These are phyloP conservation scores for Cytospora mali DNA, from an alignment of 2,329 filamentous ascomycete genomes.

Conservation along the genomic window DNA sequence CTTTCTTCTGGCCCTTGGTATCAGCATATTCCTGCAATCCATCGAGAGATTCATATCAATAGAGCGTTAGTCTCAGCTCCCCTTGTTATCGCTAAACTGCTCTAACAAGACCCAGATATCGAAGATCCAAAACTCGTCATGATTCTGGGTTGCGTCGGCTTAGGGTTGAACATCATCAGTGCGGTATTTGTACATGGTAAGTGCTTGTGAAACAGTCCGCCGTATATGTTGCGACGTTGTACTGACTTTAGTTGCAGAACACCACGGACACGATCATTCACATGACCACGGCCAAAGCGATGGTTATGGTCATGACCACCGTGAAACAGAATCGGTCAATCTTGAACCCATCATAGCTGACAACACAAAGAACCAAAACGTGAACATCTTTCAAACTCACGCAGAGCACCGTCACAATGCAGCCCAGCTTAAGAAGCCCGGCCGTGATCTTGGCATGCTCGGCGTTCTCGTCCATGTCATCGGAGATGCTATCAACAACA, in stretches of 20 bases:
- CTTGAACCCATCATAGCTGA: neutral
- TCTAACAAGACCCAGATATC: slow-evolving; percentile 50
- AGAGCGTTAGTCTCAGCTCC: slow-evolving; percentile 44
- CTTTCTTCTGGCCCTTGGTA: slow-evolving; percentile 70
- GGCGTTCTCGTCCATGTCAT: slow-evolving; percentile 72
- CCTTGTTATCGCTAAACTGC: neutral
- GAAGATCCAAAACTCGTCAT: slow-evolving; percentile 68
- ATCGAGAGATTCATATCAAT: slow-evolving; percentile 69
- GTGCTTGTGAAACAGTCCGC: slow-evolving; percentile 6
- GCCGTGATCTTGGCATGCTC: slow-evolving; percentile 69
- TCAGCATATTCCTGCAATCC: slow-evolving; percentile 74
- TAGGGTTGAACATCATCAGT: slow-evolving; percentile 69
- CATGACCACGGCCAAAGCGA: slow-evolving; percentile 34
- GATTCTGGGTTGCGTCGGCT: slow-evolving; percentile 68
- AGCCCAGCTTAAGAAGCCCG: slow-evolving; percentile 38
- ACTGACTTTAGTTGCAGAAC: slow-evolving; percentile 31
- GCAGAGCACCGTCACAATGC: slow-evolving; percentile 53
- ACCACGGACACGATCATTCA: slow-evolving; percentile 45
- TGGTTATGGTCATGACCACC: slow-evolving; percentile 29
- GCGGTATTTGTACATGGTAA: slow-evolving; percentile 66
- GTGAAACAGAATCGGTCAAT: slow-evolving; percentile 29
- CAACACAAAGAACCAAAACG: slow-evolving; percentile 3
- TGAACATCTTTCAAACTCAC: slow-evolving; percentile 40
- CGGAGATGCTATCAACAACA: slow-evolving; percentile 74
- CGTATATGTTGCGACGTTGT: too few relatives aligned